Evolutionary conservation across 2,329 filamentous ascomycete species (phyloP).

Genomic region (Trichoderma atroviride): DNA sequence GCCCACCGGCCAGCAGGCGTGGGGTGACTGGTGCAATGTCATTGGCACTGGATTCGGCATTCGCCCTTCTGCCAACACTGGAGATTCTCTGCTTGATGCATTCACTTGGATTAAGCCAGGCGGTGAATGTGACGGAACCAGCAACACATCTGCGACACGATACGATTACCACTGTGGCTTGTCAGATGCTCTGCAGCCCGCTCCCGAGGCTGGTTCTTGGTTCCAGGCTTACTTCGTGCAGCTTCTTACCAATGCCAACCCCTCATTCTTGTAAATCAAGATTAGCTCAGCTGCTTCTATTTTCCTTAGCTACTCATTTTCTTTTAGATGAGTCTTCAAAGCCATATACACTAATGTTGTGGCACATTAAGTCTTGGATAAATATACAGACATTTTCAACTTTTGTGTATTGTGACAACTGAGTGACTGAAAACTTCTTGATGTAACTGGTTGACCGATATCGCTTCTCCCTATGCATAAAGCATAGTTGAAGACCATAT

Average conservation of each 20-base stretch:
- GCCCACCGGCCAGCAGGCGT: not conserved
- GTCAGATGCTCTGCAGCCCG: constrained; percentile 12
- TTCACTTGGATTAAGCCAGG: constrained; percentile 15
- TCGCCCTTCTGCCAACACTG: constrained; percentile 3
- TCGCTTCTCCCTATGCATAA: not conserved
- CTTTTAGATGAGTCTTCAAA: not conserved
- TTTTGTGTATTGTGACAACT: not conserved
- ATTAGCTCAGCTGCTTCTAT: not conserved
- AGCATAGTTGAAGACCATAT: not conserved
- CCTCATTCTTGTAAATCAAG: constrained; percentile 8
- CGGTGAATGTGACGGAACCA: constrained; percentile 15
- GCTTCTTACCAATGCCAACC: constrained; percentile 18
- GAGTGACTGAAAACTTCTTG: not conserved
- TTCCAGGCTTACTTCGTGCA: constrained; percentile 21
- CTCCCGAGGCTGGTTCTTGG: constrained; percentile 14
- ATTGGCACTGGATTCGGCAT: constrained; percentile 13
- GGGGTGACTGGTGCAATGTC: constrained; percentile 18
- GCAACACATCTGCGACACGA: constrained; percentile 5
- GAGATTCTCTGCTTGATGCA: constrained; percentile 4
- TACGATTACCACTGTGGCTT: constrained; percentile 9
- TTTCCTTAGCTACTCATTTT: not conserved
- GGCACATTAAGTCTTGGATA: not conserved
- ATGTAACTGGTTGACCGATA: not conserved
- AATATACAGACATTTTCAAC: not conserved
- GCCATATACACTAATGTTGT: not conserved